These are phyloP conservation scores for Raphanus hybrid DNA, from an alignment of 441 rosid species.

Conservation along the genomic window DNA sequence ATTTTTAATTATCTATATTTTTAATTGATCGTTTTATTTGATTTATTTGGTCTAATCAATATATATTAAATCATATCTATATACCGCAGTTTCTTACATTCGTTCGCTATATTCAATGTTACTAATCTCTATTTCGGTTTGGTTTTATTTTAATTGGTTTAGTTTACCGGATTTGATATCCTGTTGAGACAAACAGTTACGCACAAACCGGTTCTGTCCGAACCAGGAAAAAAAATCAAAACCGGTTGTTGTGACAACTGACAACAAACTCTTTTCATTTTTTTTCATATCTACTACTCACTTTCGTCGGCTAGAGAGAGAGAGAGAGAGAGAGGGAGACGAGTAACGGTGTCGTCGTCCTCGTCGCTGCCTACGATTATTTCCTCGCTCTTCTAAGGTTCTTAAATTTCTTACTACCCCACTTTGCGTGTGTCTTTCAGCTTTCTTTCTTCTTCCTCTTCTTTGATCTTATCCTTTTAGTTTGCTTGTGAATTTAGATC, in stretches of 20 bases:
- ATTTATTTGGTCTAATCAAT: too few species aligned
- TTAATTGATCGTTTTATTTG: too few species aligned
- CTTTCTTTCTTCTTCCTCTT: background rate
- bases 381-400: slow-evolving; percentile 31
- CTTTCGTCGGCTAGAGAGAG: slow-evolving; percentile 34
- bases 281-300: slow-evolving; percentile 25
- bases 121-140: too few species aligned
- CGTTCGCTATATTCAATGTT: too few species aligned
- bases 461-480: background rate
- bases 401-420: slow-evolving; percentile 24
- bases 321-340: background rate
- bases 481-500: slow-evolving; percentile 32
- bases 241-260: slow-evolving; percentile 9
- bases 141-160: background rate
- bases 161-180: background rate
- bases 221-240: background rate
- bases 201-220: slow-evolving; percentile 28
- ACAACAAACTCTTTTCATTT: background rate
- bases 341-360: slow-evolving; percentile 40
- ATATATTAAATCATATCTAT: too few species aligned
- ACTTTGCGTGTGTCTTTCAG: slow-evolving; percentile 4
- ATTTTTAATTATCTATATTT: too few species aligned
- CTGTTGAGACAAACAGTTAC: too few species aligned
- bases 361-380: slow-evolving; percentile 23
- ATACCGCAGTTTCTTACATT: too few species aligned